phyloP scores from a whole-genome alignment of 2,329 filamentous ascomycete species.

The Orbilia ellipsospora region DNA sequence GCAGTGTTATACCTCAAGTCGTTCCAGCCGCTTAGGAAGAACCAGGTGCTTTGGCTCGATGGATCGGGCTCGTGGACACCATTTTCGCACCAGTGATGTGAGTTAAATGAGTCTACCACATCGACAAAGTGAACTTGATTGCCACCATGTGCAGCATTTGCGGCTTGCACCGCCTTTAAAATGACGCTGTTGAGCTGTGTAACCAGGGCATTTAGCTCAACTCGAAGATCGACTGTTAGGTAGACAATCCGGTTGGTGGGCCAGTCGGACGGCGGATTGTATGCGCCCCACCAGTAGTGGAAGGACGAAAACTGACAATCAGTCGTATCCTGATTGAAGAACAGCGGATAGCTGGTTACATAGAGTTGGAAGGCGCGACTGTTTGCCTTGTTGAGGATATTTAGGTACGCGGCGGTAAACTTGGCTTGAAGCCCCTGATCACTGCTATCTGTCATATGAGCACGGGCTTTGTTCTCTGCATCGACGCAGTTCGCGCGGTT shows the following conservation, averaged over 20 bases:
- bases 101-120: conserved; percentile 6
- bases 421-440: conserved; percentile 3
- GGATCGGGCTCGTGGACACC: conserved; percentile 4
- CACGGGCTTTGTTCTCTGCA: conserved; percentile 5
- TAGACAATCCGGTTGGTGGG: conserved; percentile 5
- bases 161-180: conserved; percentile 3
- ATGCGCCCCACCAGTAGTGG: conserved; percentile 4
- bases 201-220: conserved; percentile 5
- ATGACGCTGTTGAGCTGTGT: conserved; percentile 3
- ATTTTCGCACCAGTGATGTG: conserved; percentile 4
- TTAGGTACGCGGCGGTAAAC: conserved; percentile 5
- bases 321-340: conserved; percentile 4
- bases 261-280: conserved; percentile 4
- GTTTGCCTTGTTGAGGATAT: conserved; percentile 4
- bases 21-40: conserved; percentile 2
- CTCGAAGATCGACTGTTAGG: conserved; percentile 5
- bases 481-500: conserved; percentile 4
- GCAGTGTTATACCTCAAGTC: conserved; percentile 4
- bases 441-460: conserved; percentile 6
- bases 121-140: conserved; percentile 4
- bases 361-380: conserved; percentile 5
- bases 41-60: conserved; percentile 5
- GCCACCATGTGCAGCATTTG: conserved; percentile 5
- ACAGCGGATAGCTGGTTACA: conserved; percentile 3
- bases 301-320: conserved; percentile 4